Conservation (phyloP, 2,329 filamentous ascomycete genomes). For the Onygena corvina region DNA sequence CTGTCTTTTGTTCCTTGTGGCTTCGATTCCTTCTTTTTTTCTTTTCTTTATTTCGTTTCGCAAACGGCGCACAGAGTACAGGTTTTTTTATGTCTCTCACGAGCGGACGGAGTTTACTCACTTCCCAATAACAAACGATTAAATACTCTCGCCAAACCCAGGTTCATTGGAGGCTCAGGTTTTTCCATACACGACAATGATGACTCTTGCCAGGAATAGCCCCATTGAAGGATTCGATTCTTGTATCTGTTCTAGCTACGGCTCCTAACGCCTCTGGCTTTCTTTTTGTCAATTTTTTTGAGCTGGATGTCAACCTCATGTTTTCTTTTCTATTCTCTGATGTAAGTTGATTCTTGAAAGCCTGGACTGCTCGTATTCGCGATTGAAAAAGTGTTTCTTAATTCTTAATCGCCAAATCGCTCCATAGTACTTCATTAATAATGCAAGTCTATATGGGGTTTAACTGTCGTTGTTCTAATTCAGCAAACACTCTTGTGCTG, state of each 20-base stretch:
- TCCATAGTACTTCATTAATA: slow-evolving; percentile 5
- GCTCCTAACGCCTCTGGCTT: not conserved
- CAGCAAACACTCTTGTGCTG: too few species aligned
- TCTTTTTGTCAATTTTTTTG: not conserved
- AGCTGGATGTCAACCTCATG: not conserved
- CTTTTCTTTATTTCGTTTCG: not conserved
- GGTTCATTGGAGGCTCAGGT: not conserved
- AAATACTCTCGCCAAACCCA: not conserved
- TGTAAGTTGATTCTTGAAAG: not conserved
- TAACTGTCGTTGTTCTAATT: too few species aligned
- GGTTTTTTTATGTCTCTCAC: not conserved
- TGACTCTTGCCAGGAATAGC: slow-evolving; percentile 5
- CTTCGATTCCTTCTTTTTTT: not conserved
- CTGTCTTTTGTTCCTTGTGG: too few species aligned
- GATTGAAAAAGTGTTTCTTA: slow-evolving; percentile 7
- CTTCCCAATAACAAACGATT: not conserved
- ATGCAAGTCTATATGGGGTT: not conserved
- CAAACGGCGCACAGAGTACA: slow-evolving; percentile 4
- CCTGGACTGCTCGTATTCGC: slow-evolving; percentile 1
- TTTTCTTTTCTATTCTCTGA: not conserved
- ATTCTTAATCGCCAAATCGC: slow-evolving; percentile 1
- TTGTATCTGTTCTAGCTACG: slow-evolving; percentile 2
- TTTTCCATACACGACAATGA: not conserved
- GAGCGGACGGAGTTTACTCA: not conserved
- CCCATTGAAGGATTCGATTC: slow-evolving; percentile 6